These are phyloP conservation scores for Exophiala phaeomuriformis DNA, from an alignment of 2,329 filamentous ascomycete genomes.

Conservation along the genomic window DNA sequence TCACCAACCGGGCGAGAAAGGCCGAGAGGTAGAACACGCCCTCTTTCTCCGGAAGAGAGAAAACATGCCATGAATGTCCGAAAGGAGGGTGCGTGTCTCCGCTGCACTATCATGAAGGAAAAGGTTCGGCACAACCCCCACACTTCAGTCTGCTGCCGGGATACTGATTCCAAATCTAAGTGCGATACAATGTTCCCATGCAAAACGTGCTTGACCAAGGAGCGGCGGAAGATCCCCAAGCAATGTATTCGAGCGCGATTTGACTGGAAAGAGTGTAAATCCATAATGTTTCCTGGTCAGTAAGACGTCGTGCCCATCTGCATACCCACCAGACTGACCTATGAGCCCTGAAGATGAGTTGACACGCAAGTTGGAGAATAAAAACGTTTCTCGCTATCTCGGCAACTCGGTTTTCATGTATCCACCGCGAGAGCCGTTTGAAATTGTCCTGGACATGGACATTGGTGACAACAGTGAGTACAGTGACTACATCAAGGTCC, in stretches of 20 bases:
- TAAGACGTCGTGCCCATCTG: neutral
- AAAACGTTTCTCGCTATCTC: slow-evolving; percentile 9
- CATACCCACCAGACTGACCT: neutral
- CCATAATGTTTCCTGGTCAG: slow-evolving; percentile 16
- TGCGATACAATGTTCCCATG: slow-evolving; percentile 14
- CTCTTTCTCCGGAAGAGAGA: slow-evolving; percentile 11
- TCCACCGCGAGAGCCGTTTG: slow-evolving; percentile 1
- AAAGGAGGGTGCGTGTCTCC: slow-evolving; percentile 19
- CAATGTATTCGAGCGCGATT: slow-evolving; percentile 13
- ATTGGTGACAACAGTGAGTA: neutral
- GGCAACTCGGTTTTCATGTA: slow-evolving; percentile 6
- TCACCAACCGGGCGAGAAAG: slow-evolving; percentile 8
- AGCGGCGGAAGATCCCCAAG: slow-evolving; percentile 20
- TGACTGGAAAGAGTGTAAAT: slow-evolving; percentile 10
- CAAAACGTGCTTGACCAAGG: slow-evolving; percentile 12
- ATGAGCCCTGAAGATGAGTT: slow-evolving; percentile 10
- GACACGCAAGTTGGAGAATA: slow-evolving; percentile 5
- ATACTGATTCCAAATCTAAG: slow-evolving; percentile 26
- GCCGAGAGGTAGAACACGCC: slow-evolving; percentile 14
- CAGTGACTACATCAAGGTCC: neutral
- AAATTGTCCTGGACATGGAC: slow-evolving; percentile 13
- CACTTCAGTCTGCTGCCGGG: slow-evolving; percentile 2
- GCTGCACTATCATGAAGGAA: slow-evolving; percentile 22
- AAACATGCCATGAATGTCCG: slow-evolving; percentile 19
- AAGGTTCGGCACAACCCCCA: slow-evolving; percentile 5